phyloP scores from a whole-genome alignment of 225 moss, liverwort and hornwort genomes.

The Thuidium tamariscinum region DNA sequence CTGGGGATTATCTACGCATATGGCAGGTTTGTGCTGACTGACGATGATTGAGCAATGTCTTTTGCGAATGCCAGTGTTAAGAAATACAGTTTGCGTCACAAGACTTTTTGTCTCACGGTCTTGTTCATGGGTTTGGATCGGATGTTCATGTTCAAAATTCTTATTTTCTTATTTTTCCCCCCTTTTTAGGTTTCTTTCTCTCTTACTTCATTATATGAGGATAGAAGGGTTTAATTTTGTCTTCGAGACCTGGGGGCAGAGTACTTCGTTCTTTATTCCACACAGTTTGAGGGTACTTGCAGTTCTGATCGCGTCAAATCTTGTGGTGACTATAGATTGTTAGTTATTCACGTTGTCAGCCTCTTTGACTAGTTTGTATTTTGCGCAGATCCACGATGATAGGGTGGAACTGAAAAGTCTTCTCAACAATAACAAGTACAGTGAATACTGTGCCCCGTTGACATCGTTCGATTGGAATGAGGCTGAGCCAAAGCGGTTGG shows the following conservation, averaged over 20 bases:
- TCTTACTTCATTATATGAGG: not conserved
- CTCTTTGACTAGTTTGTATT: not conserved
- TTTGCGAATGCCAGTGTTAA: not conserved
- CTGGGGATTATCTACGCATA: constrained; percentile 74
- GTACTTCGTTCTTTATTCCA: not conserved
- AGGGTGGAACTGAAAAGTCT: constrained; percentile 66
- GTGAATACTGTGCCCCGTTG: constrained; percentile 74
- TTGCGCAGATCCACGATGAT: constrained; percentile 61
- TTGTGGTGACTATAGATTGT: not conserved
- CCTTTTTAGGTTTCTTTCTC: not conserved
- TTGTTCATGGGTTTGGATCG: not conserved
- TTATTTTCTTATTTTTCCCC: not conserved
- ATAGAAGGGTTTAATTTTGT: not conserved
- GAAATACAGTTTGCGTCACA: not conserved
- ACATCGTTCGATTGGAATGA: constrained; percentile 98
- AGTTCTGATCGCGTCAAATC: not conserved
- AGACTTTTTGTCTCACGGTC: not conserved
- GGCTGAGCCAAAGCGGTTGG: constrained; percentile 65
- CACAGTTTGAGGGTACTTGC: not conserved
- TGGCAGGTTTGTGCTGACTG: constrained; percentile 41
- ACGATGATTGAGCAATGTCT: not conserved
- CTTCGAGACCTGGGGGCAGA: not conserved
- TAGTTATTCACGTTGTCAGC: not conserved
- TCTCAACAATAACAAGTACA: constrained; percentile 77
- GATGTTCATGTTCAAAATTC: not conserved